Base-by-base conservation (phyloP, 2,329 filamentous ascomycete species). In the Raffaelea ambrosiae region DNA sequence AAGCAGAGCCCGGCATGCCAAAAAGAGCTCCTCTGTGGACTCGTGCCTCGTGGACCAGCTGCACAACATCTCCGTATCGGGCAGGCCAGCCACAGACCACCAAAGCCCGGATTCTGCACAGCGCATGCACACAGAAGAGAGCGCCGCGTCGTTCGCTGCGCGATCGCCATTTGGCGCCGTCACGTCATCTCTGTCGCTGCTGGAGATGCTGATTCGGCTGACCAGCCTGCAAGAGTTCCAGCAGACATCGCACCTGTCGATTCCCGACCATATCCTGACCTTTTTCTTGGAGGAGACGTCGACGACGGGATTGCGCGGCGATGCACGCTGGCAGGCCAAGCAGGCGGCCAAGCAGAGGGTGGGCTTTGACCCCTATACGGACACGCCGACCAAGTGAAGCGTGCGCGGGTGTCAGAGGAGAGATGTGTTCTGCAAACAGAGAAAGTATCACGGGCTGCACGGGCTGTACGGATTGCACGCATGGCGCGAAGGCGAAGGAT, bases 201-300 rank as follows among this genome's bases (percentile, higher is more conserved):
- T 96, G 47, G 90, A 96, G 64, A 93, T 91, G 72, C 72, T 95
- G 29, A 78, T 95, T 42, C 87, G 91, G 39, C 76, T 96, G 42
- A 83, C 86, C 4, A 88, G 88, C 20, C 77, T 95, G 14, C 90
- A 95, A 61, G 88, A 95, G 68, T 95, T 93, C 63, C 86, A 95
- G 61, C 90, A 96, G 70, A 77, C 81, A 38, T 89, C 87, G 0
- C 89, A 95, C 58, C 76, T 95, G n/a, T 79, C 88, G 7, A 93
- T 95, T 52, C 86, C 86, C 1, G 90, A 96, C 61, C 87, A 95
- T 57, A 79, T 95, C 2, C 72, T 95, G 38, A 88, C 84, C 46
- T 94, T 95, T 68, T 96, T 95, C 67, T 72, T 96, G 16, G 76
- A 79, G 51, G 74, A 79, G 48, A 72, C 72, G 2, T 78, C 75